phyloP scores from a whole-genome alignment of 1,139 yeast genomes.

The Suhomyces wounanorum region DNA sequence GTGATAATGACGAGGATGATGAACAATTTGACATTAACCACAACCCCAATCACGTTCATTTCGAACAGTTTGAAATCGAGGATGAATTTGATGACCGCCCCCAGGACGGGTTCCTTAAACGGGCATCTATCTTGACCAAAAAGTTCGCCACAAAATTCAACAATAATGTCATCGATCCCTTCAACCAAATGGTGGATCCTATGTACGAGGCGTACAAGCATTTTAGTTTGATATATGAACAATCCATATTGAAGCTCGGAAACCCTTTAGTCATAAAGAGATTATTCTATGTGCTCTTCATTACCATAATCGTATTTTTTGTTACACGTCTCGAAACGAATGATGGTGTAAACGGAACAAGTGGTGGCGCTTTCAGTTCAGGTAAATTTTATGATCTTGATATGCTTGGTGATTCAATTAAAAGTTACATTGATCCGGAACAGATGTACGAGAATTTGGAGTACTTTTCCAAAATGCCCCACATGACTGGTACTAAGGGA shows the following conservation, averaged over 20 bases:
- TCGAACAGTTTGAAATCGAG: conserved; percentile 44
- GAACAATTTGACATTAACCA: conserved; percentile 8
- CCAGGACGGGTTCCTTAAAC: conserved; percentile 26
- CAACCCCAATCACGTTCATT: conserved; percentile 9
- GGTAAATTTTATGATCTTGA: conserved; percentile 67
- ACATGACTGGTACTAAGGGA: conserved; percentile 84
- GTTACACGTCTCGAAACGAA: conserved; percentile 47
- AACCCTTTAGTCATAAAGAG: conserved; percentile 85
- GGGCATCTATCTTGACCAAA: conserved; percentile 36
- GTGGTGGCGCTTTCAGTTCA: conserved; percentile 48
- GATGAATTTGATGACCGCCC: conserved; percentile 20
- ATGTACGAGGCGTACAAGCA: conserved; percentile 59
- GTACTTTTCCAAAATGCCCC: conserved; percentile 82
- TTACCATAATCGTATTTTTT: conserved; percentile 50
- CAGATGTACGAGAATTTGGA: conserved; percentile 69
- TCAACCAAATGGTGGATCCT: conserved; percentile 64
- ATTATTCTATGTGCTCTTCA: conserved; percentile 64
- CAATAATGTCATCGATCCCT: conserved; percentile 51
- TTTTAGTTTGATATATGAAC: conserved; percentile 52
- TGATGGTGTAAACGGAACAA: conserved; percentile 46
- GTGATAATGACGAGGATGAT: conserved; percentile 10
- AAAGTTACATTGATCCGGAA: conserved; percentile 54
- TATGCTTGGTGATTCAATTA: conserved; percentile 50
- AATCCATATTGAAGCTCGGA: conserved; percentile 63
- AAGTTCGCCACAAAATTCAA: conserved; percentile 43